These are phyloP conservation scores for Didymella arachidicola DNA, from an alignment of 2,329 filamentous ascomycete species.

Conservation along the genomic window DNA sequence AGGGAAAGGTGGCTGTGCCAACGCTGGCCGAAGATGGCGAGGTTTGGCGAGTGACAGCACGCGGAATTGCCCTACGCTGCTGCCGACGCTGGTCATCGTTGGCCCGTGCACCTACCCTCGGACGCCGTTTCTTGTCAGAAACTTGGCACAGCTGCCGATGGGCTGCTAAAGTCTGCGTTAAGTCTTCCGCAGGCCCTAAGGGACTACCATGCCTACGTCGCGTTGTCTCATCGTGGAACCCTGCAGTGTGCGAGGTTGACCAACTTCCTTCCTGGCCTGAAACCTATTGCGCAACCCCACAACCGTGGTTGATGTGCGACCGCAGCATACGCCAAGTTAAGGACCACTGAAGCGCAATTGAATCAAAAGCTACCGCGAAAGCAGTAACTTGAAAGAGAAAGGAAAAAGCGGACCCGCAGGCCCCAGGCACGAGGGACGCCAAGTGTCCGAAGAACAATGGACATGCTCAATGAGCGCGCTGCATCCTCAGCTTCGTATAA, in stretches of 20 bases:
- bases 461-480: neutral
- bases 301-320: conserved; percentile 6
- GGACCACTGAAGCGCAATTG: neutral
- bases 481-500: neutral
- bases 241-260: neutral
- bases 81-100: neutral
- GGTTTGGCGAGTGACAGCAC: conserved; percentile 8
- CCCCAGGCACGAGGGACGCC: neutral
- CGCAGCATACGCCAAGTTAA: conserved; percentile 1
- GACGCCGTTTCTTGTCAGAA: conserved; percentile 5
- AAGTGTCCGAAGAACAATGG: neutral
- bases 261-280: neutral
- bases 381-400: neutral
- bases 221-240: neutral
- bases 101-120: conserved; percentile 2
- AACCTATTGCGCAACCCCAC: neutral
- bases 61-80: conserved; percentile 1
- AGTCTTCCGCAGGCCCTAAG: neutral
- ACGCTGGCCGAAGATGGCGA: conserved; percentile 4
- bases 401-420: neutral
- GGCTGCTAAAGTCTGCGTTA: conserved; percentile 1
- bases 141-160: conserved; percentile 4
- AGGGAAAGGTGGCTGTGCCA: conserved; percentile 18
- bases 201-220: conserved; percentile 1
- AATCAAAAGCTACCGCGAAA: neutral